phyloP scores from a whole-genome alignment of 2,329 filamentous ascomycete species.

The Cladosporium halotolerans region DNA sequence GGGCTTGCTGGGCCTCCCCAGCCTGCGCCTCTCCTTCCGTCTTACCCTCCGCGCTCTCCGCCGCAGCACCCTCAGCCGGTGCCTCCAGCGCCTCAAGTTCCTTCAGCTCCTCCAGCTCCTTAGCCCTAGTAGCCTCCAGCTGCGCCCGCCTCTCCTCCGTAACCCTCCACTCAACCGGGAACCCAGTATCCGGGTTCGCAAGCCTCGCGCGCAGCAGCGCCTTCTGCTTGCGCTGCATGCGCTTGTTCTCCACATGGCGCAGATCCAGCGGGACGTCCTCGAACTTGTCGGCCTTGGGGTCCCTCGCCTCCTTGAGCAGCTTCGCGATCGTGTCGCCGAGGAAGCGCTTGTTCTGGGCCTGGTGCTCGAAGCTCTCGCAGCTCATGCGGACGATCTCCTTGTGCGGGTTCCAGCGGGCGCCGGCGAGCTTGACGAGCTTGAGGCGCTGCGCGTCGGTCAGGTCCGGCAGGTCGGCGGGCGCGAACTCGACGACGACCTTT shows the following conservation, averaged over 20 bases:
- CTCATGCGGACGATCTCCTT: slow-evolving; percentile 80
- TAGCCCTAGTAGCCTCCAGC: slow-evolving; percentile 56
- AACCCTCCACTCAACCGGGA: slow-evolving; percentile 79
- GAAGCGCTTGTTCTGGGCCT: slow-evolving; percentile 96
- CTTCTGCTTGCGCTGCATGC: slow-evolving; percentile 12
- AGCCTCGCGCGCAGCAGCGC: slow-evolving; percentile 14
- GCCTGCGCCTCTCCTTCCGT: background rate
- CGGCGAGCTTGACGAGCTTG: slow-evolving; percentile 84
- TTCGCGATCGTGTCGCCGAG: slow-evolving; percentile 70
- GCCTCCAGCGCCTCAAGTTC: slow-evolving; percentile 17
- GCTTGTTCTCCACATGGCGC: slow-evolving; percentile 51
- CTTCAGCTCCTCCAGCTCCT: slow-evolving; percentile 17
- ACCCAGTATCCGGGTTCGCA: slow-evolving; percentile 61
- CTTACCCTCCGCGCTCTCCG: background rate
- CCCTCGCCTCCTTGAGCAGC: slow-evolving; percentile 67
- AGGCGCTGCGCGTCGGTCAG: slow-evolving; percentile 61
- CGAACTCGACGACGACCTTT: slow-evolving; percentile 91
- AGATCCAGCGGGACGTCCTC: slow-evolving; percentile 85
- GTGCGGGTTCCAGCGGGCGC: slow-evolving; percentile 79
- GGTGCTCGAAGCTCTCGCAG: slow-evolving; percentile 73
- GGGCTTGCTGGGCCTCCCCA: background rate
- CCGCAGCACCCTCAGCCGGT: slow-evolving; percentile 34
- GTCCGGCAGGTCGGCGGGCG: slow-evolving; percentile 67
- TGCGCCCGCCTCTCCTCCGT: slow-evolving; percentile 61
- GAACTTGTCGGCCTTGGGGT: slow-evolving; percentile 69